A percentile compares a stretch with the other conserved stretches of the same genome.
Conservation (phyloP, 1,284 basidiomycete species). For the Pterula multifida region DNA sequence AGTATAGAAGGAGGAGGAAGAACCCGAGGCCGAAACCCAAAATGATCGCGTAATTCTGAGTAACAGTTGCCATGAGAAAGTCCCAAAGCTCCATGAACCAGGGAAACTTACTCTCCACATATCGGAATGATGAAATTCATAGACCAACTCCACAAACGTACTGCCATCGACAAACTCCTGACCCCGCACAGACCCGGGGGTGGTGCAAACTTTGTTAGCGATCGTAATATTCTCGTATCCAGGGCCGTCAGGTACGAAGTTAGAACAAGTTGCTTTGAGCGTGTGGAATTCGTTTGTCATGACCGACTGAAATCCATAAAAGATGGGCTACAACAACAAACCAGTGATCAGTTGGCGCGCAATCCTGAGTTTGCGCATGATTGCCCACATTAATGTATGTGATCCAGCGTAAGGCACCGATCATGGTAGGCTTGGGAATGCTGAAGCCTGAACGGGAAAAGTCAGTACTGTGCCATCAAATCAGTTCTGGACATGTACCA, state of each 20-base stretch:
- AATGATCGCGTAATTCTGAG: constrained; percentile 44
- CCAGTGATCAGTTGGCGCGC: neutral
- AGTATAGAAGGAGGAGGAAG: constrained; percentile 32
- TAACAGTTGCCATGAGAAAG: neutral
- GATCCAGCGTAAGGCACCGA: constrained; percentile 53
- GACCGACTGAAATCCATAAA: constrained; percentile 40
- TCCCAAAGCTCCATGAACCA: constrained; percentile 5
- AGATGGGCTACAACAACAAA: constrained; percentile 23
- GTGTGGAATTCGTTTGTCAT: constrained; percentile 47
- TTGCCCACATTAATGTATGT: constrained; percentile 44
- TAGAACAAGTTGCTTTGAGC: constrained; percentile 26
- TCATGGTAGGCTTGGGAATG: constrained; percentile 37
- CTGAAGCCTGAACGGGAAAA: constrained; percentile 22
- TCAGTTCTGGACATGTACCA: constrained; percentile 18
- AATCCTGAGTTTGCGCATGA: neutral
- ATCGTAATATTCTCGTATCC: constrained; percentile 27
- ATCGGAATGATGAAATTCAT: constrained; percentile 37
- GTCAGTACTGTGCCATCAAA: constrained; percentile 7
- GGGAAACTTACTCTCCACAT: constrained; percentile 37
- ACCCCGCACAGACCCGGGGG: constrained; percentile 26
- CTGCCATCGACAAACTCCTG: constrained; percentile 24
- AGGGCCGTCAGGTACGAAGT: constrained; percentile 31
- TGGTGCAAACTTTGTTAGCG: constrained; percentile 37
- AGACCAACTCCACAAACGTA: constrained; percentile 35
- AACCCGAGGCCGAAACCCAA: constrained; percentile 40